These are phyloP conservation scores for Phalaenopsis hybrid DNA, from an alignment of 116 monocot genomes.

Conservation along the genomic window DNA sequence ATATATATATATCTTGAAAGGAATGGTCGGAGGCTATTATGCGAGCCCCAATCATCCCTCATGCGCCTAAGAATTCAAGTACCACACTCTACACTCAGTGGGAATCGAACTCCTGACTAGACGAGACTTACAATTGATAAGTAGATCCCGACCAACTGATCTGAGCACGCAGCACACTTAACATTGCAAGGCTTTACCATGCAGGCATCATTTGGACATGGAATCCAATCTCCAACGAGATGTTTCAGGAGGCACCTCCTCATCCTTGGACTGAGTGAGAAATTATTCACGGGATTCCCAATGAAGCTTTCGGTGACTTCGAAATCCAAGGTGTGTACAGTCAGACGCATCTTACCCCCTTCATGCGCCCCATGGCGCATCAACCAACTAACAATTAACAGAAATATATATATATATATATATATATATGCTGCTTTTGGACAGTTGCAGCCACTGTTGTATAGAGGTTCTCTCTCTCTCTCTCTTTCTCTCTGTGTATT, in stretches of 20 bases:
- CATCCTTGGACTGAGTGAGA: background rate
- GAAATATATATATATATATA: background rate
- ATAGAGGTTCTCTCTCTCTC: background rate
- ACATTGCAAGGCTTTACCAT: background rate
- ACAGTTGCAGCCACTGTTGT: background rate
- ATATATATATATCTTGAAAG: too few relatives aligned
- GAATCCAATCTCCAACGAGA: slow-evolving; percentile 3
- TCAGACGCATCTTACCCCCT: background rate
- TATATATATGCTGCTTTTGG: background rate
- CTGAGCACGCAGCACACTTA: too few relatives aligned
- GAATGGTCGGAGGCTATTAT: too few relatives aligned
- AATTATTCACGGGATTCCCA: background rate
- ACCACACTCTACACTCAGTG: too few relatives aligned
- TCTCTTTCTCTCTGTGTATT: background rate
- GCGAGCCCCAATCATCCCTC: too few relatives aligned
- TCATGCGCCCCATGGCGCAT: background rate
- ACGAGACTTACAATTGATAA: too few relatives aligned
- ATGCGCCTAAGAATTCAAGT: too few relatives aligned
- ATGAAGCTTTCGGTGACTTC: background rate
- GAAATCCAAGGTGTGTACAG: background rate
- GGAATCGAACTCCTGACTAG: too few relatives aligned
- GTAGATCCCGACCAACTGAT: too few relatives aligned
- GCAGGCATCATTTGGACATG: background rate
- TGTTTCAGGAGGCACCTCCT: background rate
- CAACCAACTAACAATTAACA: background rate